Base-by-base conservation (phyloP, 345 rosid species). In the Reutealis trisperma region DNA sequence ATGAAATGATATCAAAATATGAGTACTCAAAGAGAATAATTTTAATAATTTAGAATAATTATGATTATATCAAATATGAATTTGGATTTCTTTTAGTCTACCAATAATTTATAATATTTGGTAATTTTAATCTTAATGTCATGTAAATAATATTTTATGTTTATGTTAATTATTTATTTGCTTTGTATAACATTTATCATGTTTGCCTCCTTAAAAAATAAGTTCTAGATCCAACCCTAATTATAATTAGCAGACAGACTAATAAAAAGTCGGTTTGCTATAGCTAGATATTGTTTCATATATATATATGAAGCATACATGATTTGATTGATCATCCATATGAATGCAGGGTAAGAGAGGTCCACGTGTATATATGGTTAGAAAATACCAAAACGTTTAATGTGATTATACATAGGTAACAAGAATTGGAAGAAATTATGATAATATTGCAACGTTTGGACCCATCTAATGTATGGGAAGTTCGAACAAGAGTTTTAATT, bases 201-300 rank as follows among this genome's bases (percentile, higher is more conserved):
- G n/a, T n/a, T n/a, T n/a, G n/a, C n/a, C n/a, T n/a, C n/a, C n/a
- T n/a, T n/a, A n/a, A n/a, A n/a, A n/a, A n/a, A n/a, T n/a, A n/a
- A n/a, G n/a, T n/a, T n/a, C n/a, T n/a, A n/a, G n/a, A n/a, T n/a
- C n/a, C n/a, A n/a, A n/a, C n/a, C n/a, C n/a, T n/a, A n/a, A n/a
- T n/a, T 41, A 32, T 41, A 64, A 51, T 64, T 34, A 49, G 25
- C 42, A 42, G 37, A 24, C 75, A 71, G 2, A 71, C 37, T 34
- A 8, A 12, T 14, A 47, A 8, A 19, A 67, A 71, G n/a, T 21
- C 18, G 32, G 3, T 14, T 71, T 63, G 51, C 60, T 47, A 10
- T 45, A 8, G 45, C 6, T 49, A 63, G 70, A 74, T 74, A 49
- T 63, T 73, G 68, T 61, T 60, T 21, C 13, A 47, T 52, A 49